Evolutionary conservation across 208 protist genomes (phyloP).

Genomic region (Angomonas deanei): DNA sequence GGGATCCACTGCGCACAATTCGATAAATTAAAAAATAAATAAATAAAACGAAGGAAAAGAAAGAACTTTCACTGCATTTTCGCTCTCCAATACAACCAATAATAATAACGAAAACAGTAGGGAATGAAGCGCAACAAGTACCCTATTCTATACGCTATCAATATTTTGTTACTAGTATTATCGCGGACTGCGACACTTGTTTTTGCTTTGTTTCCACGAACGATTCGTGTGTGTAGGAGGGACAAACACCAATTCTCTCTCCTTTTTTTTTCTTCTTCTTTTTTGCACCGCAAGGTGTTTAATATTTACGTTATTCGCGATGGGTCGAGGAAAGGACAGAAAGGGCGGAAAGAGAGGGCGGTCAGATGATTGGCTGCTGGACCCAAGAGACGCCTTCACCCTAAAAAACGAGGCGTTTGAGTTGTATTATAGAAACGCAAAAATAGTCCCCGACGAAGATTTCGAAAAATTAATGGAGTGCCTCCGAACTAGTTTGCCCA

Average conservation of each 20-base stretch:
- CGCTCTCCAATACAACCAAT: no score
- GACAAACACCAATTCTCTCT: neutral
- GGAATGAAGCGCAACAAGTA: no score
- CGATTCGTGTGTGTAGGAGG: neutral
- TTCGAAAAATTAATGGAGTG: slow-evolving; percentile 56
- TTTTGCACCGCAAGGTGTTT: neutral
- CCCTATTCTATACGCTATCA: neutral
- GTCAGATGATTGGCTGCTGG: slow-evolving; percentile 54
- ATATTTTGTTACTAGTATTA: neutral
- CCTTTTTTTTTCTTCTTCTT: slow-evolving; percentile 1
- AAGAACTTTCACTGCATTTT: no score
- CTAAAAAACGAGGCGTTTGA: slow-evolving; percentile 65
- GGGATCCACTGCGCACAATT: no score
- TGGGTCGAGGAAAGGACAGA: slow-evolving; percentile 73
- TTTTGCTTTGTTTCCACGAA: no score
- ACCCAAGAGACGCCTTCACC: slow-evolving; percentile 46
- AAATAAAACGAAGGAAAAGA: no score
- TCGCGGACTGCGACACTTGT: no score
- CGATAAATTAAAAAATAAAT: no score
- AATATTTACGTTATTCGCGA: slow-evolving; percentile 7
- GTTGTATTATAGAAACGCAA: slow-evolving; percentile 55
- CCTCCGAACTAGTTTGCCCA: slow-evolving; percentile 68
- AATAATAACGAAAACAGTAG: no score
- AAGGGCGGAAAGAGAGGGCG: slow-evolving; percentile 64
- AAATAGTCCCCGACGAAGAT: slow-evolving; percentile 49